Evolutionary conservation across 345 rosid genomes (phyloP).

Genomic region (Euphorbia lathyris): DNA sequence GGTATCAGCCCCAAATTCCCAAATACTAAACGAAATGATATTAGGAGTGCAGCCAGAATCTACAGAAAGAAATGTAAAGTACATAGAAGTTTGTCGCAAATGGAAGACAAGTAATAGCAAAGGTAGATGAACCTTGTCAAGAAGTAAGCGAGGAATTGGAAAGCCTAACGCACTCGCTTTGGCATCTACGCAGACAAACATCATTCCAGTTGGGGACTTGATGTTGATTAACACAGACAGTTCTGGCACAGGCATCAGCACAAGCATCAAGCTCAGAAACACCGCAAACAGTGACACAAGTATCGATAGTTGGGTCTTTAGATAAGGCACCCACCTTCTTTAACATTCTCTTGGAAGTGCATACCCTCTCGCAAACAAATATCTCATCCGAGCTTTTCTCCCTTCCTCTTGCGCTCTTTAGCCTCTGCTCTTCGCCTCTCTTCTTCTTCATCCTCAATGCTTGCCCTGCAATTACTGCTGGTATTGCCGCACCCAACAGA

Average conservation of each 20-base stretch:
- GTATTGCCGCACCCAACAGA: slow-evolving; percentile 62
- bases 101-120: background rate
- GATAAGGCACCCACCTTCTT: slow-evolving; percentile 82
- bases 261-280: slow-evolving; percentile 90
- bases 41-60: too few relatives aligned
- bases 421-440: slow-evolving; percentile 64
- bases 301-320: slow-evolving; percentile 70
- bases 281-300: slow-evolving; percentile 87
- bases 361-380: slow-evolving; percentile 86
- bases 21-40: too few relatives aligned
- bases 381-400: slow-evolving; percentile 80
- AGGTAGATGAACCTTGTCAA: slow-evolving; percentile 12
- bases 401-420: slow-evolving; percentile 69
- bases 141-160: slow-evolving; percentile 35
- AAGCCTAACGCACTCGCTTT: slow-evolving; percentile 69
- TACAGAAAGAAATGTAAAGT: too few relatives aligned
- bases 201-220: slow-evolving; percentile 92
- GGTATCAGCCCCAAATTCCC: too few relatives aligned
- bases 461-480: slow-evolving; percentile 68
- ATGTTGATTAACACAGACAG: slow-evolving; percentile 81
- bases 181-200: slow-evolving; percentile 76
- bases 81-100: background rate
- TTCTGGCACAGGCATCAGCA: slow-evolving; percentile 83
- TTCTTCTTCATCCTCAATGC: slow-evolving; percentile 61
- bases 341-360: slow-evolving; percentile 83